Percentiles rank a stretch among this genome's conserved stretches.
These are phyloP conservation scores for Ganoderma sp. DNA, from an alignment of 1,284 basidiomycete genomes.

Conservation along the genomic window DNA sequence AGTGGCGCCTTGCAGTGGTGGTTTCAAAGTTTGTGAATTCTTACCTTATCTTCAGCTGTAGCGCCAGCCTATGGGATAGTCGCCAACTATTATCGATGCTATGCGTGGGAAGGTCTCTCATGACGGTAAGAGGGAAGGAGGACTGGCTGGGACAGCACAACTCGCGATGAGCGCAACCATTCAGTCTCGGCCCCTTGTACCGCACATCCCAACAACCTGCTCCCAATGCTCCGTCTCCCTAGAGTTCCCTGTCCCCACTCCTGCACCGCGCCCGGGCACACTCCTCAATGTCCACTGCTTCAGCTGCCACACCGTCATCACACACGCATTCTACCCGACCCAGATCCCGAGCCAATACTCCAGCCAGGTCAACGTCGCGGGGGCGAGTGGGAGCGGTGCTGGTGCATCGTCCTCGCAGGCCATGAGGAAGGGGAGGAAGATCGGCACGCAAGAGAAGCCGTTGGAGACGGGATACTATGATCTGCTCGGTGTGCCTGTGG, in stretches of 20 bases:
- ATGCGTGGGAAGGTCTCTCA: not conserved
- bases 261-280: slow-evolving; percentile 67
- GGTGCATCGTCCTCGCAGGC: slow-evolving; percentile 36
- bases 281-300: slow-evolving; percentile 75
- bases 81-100: no score
- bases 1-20: no score
- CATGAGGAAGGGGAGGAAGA: slow-evolving; percentile 62
- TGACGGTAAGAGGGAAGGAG: no score
- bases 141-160: not conserved
- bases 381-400: slow-evolving; percentile 33
- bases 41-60: no score
- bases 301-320: slow-evolving; percentile 62
- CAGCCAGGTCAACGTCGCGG: slow-evolving; percentile 17
- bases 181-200: slow-evolving; percentile 64
- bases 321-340: slow-evolving; percentile 67
- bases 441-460: slow-evolving; percentile 88
- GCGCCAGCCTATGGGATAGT: no score
- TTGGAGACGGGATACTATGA: slow-evolving; percentile 92
- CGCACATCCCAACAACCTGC: slow-evolving; percentile 71
- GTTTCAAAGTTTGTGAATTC: no score
- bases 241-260: slow-evolving; percentile 78
- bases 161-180: slow-evolving; percentile 41
- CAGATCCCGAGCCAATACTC: slow-evolving; percentile 51
- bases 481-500: slow-evolving; percentile 75
- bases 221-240: slow-evolving; percentile 64